phyloP scores from a whole-genome alignment of 2,329 filamentous ascomycete genomes.

The Microdochium nivale region DNA sequence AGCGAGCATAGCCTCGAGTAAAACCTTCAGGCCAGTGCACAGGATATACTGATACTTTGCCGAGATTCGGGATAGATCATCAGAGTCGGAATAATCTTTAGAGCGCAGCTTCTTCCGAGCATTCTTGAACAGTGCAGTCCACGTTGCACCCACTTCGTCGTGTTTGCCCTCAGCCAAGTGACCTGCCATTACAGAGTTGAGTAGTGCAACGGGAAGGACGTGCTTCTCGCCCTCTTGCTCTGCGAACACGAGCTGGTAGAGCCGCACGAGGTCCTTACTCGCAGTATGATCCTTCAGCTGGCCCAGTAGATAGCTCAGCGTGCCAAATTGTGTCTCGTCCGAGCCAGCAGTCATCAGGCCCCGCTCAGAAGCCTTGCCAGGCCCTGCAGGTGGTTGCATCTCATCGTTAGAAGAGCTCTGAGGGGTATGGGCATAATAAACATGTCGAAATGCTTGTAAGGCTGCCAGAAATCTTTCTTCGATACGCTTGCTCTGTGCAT shows the following conservation, averaged over 20 bases:
- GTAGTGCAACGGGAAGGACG: conserved; percentile 42
- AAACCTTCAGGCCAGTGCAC: conserved; percentile 36
- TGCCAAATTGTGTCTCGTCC: conserved; percentile 25
- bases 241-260: conserved; percentile 37
- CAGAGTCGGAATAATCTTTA: conserved; percentile 9
- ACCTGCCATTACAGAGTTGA: conserved; percentile 60
- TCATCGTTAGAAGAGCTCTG: neutral
- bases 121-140: conserved; percentile 51
- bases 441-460: conserved; percentile 24
- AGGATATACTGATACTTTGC: conserved; percentile 44
- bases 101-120: conserved; percentile 34
- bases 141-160: conserved; percentile 54
- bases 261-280: conserved; percentile 45
- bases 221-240: conserved; percentile 20
- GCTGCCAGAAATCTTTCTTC: conserved; percentile 21
- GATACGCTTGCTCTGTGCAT: conserved; percentile 1
- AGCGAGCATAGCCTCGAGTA: conserved; percentile 35
- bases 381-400: neutral
- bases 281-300: conserved; percentile 41
- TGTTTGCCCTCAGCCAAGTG: conserved; percentile 50
- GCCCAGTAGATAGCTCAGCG: conserved; percentile 29
- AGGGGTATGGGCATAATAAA: conserved; percentile 12
- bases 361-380: conserved; percentile 10
- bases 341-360: conserved; percentile 14
- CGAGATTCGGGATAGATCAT: conserved; percentile 24